Conservation (phyloP, 305 asterid species). For the Fraxinus albicans region DNA sequence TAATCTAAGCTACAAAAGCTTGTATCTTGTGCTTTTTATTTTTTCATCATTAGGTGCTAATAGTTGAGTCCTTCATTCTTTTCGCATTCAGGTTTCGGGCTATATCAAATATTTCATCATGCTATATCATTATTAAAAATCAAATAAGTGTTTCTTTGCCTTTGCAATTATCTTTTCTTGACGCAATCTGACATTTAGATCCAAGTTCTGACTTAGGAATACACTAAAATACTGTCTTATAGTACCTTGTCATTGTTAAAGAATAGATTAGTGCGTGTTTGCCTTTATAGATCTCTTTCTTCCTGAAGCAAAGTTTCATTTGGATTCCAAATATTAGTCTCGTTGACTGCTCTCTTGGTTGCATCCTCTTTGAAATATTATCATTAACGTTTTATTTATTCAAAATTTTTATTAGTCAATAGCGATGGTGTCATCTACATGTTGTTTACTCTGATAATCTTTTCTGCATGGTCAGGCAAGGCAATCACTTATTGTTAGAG, state of each 20-base stretch:
- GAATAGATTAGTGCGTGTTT: not conserved
- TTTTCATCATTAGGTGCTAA: not conserved
- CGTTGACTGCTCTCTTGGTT: not conserved
- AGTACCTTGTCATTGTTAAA: not conserved
- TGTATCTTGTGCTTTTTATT: not conserved
- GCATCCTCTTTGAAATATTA: not conserved
- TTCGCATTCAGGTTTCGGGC: not conserved
- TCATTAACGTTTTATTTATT: not conserved
- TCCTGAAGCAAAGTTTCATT: not conserved
- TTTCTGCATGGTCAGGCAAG: conserved; percentile 60
- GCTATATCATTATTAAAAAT: not conserved
- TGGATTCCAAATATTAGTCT: not conserved
- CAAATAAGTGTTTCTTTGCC: not conserved
- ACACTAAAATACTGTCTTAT: not conserved
- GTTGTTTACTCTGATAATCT: conserved; percentile 8
- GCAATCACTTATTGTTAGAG: conserved; percentile 84
- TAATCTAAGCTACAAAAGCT: not conserved
- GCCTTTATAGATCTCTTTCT: not conserved
- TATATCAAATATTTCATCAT: not conserved
- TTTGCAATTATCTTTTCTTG: not conserved
- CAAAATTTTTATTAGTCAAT: not conserved
- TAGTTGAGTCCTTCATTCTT: not conserved
- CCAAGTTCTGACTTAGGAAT: not conserved
- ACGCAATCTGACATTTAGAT: not conserved
- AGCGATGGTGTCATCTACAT: not conserved